Evolutionary conservation across 129 eudicot species (phyloP).

Genomic region (Pittosporum tobira): DNA sequence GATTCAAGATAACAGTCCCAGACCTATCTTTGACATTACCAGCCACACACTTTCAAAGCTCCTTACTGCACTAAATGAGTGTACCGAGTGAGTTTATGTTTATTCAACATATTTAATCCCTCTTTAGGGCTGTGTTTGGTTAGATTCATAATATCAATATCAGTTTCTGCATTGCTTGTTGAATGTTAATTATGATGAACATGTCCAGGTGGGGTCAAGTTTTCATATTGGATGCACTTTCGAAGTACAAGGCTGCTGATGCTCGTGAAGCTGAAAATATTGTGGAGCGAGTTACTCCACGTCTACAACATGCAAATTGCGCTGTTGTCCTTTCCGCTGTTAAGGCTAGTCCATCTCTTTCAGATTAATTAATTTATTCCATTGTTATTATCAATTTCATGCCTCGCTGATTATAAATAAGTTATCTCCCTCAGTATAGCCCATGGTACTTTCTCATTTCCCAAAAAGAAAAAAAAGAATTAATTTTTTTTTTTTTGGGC

Average conservation of each 20-base stretch:
- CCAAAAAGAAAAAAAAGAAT: neutral
- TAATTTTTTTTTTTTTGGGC: too few species aligned
- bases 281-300: slow-evolving; percentile 95
- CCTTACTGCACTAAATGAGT: slow-evolving; percentile 94
- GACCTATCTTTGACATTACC: slow-evolving; percentile 78
- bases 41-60: slow-evolving; percentile 87
- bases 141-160: neutral
- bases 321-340: slow-evolving; percentile 98
- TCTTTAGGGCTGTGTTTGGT: neutral
- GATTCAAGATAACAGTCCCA: slow-evolving; percentile 88
- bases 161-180: slow-evolving; percentile 5
- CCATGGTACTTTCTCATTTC: neutral
- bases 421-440: neutral
- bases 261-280: slow-evolving; percentile 98
- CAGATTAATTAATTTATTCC: neutral
- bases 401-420: neutral
- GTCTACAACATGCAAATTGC: slow-evolving; percentile 97
- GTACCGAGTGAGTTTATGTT: slow-evolving; percentile 82
- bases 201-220: slow-evolving; percentile 97
- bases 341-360: slow-evolving; percentile 32
- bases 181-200: slow-evolving; percentile 3
- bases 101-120: neutral
- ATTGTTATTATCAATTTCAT: slow-evolving; percentile 2
- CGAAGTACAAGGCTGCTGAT: slow-evolving; percentile 94
- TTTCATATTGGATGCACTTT: slow-evolving; percentile 94